These are phyloP conservation scores for Dictyostelium gargantuum DNA, from an alignment of 208 protist species.

Conservation along the genomic window DNA sequence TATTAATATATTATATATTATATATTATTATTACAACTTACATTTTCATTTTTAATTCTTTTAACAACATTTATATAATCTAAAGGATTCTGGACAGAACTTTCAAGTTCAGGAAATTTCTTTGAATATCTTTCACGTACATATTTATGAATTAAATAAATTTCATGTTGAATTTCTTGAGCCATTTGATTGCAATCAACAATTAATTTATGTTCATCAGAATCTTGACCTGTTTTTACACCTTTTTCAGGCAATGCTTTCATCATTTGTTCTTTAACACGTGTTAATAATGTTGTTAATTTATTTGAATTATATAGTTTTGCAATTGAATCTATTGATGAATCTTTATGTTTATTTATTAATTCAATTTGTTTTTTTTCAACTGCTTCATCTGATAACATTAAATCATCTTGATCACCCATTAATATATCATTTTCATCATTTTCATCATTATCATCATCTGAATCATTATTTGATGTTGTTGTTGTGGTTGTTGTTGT, in stretches of 20 bases:
- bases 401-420: conserved; percentile 66
- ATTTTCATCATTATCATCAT: conserved; percentile 12
- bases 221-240: conserved; percentile 71
- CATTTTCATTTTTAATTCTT: conserved; percentile 69
- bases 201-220: conserved; percentile 69
- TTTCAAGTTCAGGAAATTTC: conserved; percentile 87
- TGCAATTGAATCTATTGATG: conserved; percentile 12
- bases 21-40: not conserved
- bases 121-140: conserved; percentile 79
- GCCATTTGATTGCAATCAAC: conserved; percentile 45
- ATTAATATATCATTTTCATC: not conserved
- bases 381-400: conserved; percentile 51
- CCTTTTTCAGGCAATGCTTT: conserved; percentile 81
- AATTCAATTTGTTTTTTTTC: conserved; percentile 69
- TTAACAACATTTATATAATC: conserved; percentile 86
- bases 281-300: not conserved
- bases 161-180: conserved; percentile 80
- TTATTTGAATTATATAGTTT: not conserved
- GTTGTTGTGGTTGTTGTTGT: not conserved
- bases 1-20: no score
- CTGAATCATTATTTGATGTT: not conserved
- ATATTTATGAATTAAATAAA: conserved; percentile 77
- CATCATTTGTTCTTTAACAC: not conserved
- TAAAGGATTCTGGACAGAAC: conserved; percentile 80
- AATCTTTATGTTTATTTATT: conserved; percentile 25